phyloP scores from a whole-genome alignment of 2,329 filamentous ascomycete genomes.

The Nigrospora osmanthi region DNA sequence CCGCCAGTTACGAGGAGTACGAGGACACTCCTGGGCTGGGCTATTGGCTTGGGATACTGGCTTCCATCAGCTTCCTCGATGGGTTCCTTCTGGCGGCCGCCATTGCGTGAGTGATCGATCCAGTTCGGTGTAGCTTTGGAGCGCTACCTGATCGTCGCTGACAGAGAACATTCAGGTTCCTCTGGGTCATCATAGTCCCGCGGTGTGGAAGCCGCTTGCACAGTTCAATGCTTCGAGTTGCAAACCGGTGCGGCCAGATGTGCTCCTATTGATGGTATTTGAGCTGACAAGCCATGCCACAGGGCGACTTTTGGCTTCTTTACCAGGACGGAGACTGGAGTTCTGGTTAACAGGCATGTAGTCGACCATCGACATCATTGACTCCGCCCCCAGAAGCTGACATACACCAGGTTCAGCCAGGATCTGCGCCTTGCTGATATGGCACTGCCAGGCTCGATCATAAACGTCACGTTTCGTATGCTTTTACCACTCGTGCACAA shows the following conservation, averaged over 20 bases:
- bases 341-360: slow-evolving; percentile 4
- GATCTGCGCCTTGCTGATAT: slow-evolving; percentile 3
- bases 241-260: background rate
- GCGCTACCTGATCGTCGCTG: background rate
- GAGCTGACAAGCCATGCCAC: background rate
- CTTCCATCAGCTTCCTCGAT: background rate
- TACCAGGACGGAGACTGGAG: slow-evolving; percentile 8
- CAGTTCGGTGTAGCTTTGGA: background rate
- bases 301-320: slow-evolving; percentile 11
- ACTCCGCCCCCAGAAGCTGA: background rate
- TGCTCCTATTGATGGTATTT: background rate
- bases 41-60: slow-evolving; percentile 3
- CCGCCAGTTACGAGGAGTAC: slow-evolving; percentile 1
- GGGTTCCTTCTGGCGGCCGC: background rate
- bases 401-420: slow-evolving; percentile 1
- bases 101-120: background rate
- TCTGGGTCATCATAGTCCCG: background rate
- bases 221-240: background rate
- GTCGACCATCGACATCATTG: background rate
- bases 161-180: background rate
- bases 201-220: background rate
- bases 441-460: slow-evolving; percentile 2
- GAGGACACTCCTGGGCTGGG: background rate
- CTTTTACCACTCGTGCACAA: no score
- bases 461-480: background rate